A percentile compares a stretch with the other conserved stretches of the same genome.
These are phyloP conservation scores for Blastobotrys capitulatus DNA, from an alignment of 1,139 yeast species.

Conservation along the genomic window DNA sequence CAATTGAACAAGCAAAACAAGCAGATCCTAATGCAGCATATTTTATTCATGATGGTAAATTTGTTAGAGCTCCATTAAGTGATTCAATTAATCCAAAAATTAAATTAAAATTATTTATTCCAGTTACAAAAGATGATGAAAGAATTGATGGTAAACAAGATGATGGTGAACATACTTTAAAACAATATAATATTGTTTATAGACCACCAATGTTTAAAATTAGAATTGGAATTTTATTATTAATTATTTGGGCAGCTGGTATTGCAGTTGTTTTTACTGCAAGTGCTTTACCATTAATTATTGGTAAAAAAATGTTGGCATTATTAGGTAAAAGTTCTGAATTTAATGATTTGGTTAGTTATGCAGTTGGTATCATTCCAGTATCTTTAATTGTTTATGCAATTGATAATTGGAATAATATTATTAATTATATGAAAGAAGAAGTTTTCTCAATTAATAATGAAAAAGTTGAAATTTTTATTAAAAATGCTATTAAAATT, in stretches of 20 bases:
- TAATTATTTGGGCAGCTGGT: conserved; percentile 67
- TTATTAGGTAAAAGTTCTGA: background rate
- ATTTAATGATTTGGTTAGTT: conserved; percentile 13
- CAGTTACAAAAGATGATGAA: conserved; percentile 76
- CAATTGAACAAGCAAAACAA: conserved; percentile 42
- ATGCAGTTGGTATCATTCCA: conserved; percentile 17
- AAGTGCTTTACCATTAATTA: conserved; percentile 30
- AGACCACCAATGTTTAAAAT: conserved; percentile 72
- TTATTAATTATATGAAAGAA: background rate
- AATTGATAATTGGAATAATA: conserved; percentile 16
- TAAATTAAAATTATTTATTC: conserved; percentile 64
- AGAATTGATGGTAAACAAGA: conserved; percentile 45
- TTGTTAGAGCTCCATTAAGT: conserved; percentile 79
- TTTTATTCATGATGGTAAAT: conserved; percentile 61
- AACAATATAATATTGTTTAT: conserved; percentile 71
- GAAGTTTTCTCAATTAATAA: conserved; percentile 1
- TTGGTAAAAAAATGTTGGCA: conserved; percentile 22
- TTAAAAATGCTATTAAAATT: background rate
- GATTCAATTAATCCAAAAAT: conserved; percentile 60
- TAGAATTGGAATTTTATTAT: conserved; percentile 53
- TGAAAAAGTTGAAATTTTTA: background rate
- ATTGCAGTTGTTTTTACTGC: conserved; percentile 38
- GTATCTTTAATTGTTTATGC: conserved; percentile 13
- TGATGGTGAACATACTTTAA: conserved; percentile 41
- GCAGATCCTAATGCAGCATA: conserved; percentile 17